A percentile compares a stretch with the other conserved stretches of the same genome.
Conservation (phyloP, 768 basidiomycete species). For the Leccinum barrowsii region DNA sequence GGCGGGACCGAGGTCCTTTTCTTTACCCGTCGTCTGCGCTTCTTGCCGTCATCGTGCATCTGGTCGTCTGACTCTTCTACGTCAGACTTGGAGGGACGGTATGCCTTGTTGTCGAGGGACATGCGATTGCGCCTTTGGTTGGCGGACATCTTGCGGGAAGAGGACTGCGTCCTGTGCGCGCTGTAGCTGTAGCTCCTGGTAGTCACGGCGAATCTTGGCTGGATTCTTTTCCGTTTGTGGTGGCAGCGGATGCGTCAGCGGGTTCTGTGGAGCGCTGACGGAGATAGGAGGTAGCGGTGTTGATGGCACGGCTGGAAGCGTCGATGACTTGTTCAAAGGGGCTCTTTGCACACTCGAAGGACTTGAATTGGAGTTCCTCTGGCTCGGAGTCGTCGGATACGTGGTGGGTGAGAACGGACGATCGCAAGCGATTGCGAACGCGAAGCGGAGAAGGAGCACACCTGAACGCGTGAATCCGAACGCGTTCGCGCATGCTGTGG, state of each 20-base stretch:
- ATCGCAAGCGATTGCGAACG: not conserved
- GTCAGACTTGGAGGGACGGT: slow-evolving; percentile 64
- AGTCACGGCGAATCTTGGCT: slow-evolving; percentile 61
- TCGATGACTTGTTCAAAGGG: slow-evolving; percentile 63
- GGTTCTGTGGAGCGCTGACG: slow-evolving; percentile 61
- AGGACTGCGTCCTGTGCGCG: slow-evolving; percentile 18
- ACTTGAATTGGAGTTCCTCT: slow-evolving; percentile 40
- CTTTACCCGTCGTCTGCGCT: slow-evolving; percentile 47
- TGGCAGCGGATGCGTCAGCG: slow-evolving; percentile 36
- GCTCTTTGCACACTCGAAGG: slow-evolving; percentile 55
- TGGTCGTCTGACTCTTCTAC: slow-evolving; percentile 64
- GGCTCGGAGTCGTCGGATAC: slow-evolving; percentile 73
- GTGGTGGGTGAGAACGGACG: slow-evolving; percentile 42
- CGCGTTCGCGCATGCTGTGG: not conserved
- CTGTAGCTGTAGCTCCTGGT: slow-evolving; percentile 37
- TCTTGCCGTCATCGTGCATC: slow-evolving; percentile 49
- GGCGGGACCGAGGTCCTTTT: slow-evolving; percentile 49
- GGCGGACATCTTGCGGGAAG: slow-evolving; percentile 33
- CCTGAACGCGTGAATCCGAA: not conserved
- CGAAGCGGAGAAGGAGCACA: not conserved
- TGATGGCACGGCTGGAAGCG: slow-evolving; percentile 48
- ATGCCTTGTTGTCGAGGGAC: slow-evolving; percentile 78
- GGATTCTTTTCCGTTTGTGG: slow-evolving; percentile 37
- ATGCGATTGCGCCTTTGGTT: slow-evolving; percentile 57
- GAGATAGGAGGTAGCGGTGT: slow-evolving; percentile 55